phyloP scores from a whole-genome alignment of 1,284 basidiomycete species.

The Ceratobasidium theobromae region DNA sequence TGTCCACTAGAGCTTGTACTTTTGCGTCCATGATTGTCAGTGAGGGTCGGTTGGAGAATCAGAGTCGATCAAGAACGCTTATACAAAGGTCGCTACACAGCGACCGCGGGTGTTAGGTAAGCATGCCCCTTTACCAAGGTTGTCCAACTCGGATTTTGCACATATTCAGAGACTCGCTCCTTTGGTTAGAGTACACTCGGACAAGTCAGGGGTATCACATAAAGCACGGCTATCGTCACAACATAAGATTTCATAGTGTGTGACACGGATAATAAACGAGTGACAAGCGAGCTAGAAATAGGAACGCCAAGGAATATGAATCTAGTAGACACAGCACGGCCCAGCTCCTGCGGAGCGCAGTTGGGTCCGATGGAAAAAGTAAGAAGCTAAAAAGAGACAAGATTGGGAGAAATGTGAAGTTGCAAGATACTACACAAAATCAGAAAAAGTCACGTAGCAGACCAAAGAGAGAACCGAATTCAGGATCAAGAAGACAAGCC shows the following conservation, averaged over 20 bases:
- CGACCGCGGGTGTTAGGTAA: background rate
- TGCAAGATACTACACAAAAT: slow-evolving; percentile 22
- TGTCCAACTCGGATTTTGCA: background rate
- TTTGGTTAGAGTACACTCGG: background rate
- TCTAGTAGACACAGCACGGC: too few species aligned
- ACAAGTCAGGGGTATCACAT: slow-evolving; percentile 3
- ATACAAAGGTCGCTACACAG: slow-evolving; percentile 3
- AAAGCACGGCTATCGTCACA: slow-evolving; percentile 17
- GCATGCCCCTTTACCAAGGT: background rate
- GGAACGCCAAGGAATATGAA: slow-evolving; percentile 8
- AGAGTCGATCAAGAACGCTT: slow-evolving; percentile 17
- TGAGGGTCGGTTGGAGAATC: slow-evolving; percentile 19
- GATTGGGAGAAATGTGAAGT: too few species aligned
- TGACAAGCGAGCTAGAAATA: background rate
- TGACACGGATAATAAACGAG: background rate
- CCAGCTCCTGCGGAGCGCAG: too few species aligned
- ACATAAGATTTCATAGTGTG: slow-evolving; percentile 21
- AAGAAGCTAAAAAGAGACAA: background rate
- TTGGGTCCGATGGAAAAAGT: too few species aligned
- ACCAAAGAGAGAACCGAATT: background rate
- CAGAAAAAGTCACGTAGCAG: background rate
- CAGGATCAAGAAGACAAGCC: too few species aligned
- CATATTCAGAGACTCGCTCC: background rate
- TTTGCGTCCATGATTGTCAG: slow-evolving; percentile 48
- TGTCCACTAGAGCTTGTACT: slow-evolving; percentile 56